These are phyloP conservation scores for Boletellus ananiceps DNA, from an alignment of 768 basidiomycete genomes.

Conservation along the genomic window DNA sequence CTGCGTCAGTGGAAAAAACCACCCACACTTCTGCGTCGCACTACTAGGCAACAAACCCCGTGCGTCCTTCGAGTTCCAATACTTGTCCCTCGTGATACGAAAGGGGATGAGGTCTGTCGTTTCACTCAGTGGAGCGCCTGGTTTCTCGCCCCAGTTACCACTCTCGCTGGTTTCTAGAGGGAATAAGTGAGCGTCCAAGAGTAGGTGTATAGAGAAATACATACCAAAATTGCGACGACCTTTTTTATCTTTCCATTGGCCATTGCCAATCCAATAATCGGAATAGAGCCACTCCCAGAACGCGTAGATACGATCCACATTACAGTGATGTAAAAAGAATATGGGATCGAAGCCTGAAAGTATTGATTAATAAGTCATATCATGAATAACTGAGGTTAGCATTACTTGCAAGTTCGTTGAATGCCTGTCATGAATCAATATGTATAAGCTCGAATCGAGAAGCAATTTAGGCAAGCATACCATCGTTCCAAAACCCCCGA, in stretches of 20 bases:
- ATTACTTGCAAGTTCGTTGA: constrained; percentile 21
- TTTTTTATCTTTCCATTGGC: constrained; percentile 9
- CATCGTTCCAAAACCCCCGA: constrained; percentile 16
- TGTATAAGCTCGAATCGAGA: not conserved
- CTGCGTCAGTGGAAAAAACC: not conserved
- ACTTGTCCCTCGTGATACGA: not conserved
- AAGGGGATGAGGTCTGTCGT: constrained; percentile 7
- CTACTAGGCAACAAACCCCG: constrained; percentile 5
- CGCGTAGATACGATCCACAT: constrained; percentile 17
- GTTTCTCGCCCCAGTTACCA: too few species aligned
- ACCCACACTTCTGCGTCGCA: constrained; percentile 6
- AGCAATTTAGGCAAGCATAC: constrained; percentile 1
- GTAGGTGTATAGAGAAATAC: not conserved
- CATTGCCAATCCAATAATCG: constrained; percentile 12
- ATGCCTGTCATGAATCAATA: constrained; percentile 1
- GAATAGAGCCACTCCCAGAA: constrained; percentile 23
- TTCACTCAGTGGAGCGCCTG: too few species aligned
- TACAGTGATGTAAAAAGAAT: constrained; percentile 20
- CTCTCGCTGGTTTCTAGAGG: not conserved
- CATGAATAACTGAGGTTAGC: not conserved
- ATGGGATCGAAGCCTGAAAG: constrained; percentile 15
- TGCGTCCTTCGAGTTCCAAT: constrained; percentile 14
- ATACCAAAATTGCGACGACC: constrained; percentile 11
- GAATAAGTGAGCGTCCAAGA: not conserved
- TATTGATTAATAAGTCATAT: not conserved